Evolutionary conservation across 495 filamentous ascomycete species (phyloP), one percentile per base, ranked within the genome.

Genomic region (Melanomma pulvis-pyrius): DNA sequence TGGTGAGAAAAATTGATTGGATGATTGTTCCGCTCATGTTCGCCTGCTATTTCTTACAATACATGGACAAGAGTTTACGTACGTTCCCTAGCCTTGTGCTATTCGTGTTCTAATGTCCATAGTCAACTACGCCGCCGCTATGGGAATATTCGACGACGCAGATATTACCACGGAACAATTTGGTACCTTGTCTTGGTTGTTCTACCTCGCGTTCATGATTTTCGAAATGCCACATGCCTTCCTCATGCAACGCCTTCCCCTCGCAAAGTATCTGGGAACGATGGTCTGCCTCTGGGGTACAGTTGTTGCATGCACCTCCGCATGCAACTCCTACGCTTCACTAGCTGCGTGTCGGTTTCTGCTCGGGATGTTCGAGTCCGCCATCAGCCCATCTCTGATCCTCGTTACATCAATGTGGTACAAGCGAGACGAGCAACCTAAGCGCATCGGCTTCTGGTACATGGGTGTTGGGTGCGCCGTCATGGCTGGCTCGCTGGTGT

Each of bases 171-270:
- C 81, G 19, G 76, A 80, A 15, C 71, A 76, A 36, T 88, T 87
- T 59, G 74, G 88, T 67, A 93, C 89, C 88, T 79, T 94, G 22
- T 75, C 92, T 44, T 92, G 87, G 0, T 86, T 91, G 25, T 94
- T 92, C 71, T 94, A 92, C 69, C 81, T 88, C 65, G 86, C 85
- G 3, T 88, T 80, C 62, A 72, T 85, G 34, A 71, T 52, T 70
- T 72, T 77, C 76, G 78, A 76, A 6, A 69, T 81, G 48, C 81
- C 81, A 8, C 79, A 79, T 2, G 81, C 78, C 70, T 81, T 84
- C 36, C 71, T 87, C 2, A 72, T 88, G 71, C 85, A 87, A 72
- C 76, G 81, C 1, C 73, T 87, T 30, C 86, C 85, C 2, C 59
- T 75, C 74, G 82, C 79, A 21, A 83, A 83, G 73, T 88, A 87